These are phyloP conservation scores for Solanum ossicruentum DNA, from an alignment of 257 asterid species.

Conservation along the genomic window DNA sequence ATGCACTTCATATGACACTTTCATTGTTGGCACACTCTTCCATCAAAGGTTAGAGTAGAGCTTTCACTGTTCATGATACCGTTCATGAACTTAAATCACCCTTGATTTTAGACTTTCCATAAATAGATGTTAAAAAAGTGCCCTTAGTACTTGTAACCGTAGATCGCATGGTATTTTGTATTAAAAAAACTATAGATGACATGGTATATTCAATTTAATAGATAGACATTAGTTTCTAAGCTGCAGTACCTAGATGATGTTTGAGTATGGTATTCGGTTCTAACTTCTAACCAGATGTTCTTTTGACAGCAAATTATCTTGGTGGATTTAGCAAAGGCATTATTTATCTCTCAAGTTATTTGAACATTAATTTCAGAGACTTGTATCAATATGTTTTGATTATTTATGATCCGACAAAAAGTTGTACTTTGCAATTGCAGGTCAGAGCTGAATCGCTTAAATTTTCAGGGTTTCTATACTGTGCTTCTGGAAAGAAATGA, in stretches of 20 bases:
- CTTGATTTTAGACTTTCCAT: background rate
- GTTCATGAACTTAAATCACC: background rate
- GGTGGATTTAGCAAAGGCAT: background rate
- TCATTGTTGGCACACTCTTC: background rate
- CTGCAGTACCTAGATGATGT: conserved; percentile 17
- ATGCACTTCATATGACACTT: background rate
- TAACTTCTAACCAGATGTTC: background rate
- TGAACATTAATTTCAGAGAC: background rate
- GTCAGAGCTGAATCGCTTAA: conserved; percentile 65
- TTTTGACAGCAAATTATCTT: background rate
- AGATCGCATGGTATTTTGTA: background rate
- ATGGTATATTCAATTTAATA: background rate
- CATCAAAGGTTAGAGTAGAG: background rate
- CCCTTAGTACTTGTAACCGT: background rate
- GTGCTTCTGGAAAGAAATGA: conserved; percentile 55
- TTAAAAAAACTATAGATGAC: background rate
- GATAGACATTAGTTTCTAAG: background rate
- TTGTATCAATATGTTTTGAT: background rate
- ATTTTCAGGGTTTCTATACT: conserved; percentile 65
- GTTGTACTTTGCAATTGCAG: conserved; percentile 14
- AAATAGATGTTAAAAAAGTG: background rate
- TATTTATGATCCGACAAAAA: background rate
- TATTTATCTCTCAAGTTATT: background rate
- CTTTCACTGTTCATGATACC: background rate
- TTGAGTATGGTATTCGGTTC: background rate